Conservation (phyloP, 768 basidiomycete species). For the Panus rudis region DNA sequence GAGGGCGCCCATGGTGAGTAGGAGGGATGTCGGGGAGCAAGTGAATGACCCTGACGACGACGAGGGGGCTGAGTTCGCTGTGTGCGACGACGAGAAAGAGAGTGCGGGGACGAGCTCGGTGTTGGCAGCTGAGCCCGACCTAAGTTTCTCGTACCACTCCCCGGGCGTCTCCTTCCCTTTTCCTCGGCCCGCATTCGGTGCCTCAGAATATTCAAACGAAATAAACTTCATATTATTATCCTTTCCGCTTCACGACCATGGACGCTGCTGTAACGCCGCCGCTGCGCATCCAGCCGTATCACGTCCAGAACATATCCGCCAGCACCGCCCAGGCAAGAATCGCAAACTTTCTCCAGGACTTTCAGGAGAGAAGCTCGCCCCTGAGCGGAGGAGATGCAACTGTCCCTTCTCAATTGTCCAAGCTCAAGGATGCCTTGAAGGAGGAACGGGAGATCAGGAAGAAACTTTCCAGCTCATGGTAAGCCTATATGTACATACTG, state of each 20-base stretch:
- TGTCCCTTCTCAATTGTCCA: conserved; percentile 28
- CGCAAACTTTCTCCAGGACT: conserved; percentile 24
- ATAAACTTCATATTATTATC: background rate
- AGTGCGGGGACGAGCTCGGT: background rate
- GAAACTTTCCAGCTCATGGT: background rate
- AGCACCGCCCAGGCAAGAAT: conserved; percentile 21
- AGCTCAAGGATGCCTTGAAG: conserved; percentile 25
- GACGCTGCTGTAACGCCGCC: conserved; percentile 24
- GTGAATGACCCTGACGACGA: background rate
- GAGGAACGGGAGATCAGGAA: conserved; percentile 19
- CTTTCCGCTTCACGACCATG: background rate
- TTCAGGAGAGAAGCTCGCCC: conserved; percentile 23
- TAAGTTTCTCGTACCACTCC: background rate
- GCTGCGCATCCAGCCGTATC: conserved; percentile 18
- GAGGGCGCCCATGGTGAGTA: conserved; percentile 42
- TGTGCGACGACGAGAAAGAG: background rate
- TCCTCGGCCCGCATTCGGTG: background rate
- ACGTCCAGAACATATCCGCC: conserved; percentile 18
- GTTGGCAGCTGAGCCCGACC: too few species aligned
- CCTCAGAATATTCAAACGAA: too few species aligned
- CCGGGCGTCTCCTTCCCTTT: background rate
- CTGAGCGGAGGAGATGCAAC: conserved; percentile 28
- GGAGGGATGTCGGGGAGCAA: background rate
- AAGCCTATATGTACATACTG: too few species aligned
- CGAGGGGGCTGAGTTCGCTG: too few species aligned